These are phyloP conservation scores for Beauveria scarabaeidicola DNA, from an alignment of 2,329 filamentous ascomycete genomes.

Conservation along the genomic window DNA sequence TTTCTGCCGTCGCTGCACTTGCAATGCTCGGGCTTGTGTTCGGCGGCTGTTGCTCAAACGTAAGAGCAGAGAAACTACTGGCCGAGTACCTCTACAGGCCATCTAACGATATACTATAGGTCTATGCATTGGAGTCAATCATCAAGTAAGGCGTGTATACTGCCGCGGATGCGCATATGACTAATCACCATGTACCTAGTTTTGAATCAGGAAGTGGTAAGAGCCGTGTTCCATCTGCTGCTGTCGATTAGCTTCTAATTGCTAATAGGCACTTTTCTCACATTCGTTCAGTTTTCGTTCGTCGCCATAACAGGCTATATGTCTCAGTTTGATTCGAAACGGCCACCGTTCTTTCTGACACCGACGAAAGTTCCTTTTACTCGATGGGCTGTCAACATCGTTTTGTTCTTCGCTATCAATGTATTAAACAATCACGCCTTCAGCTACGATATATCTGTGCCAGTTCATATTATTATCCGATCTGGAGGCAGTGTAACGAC, in stretches of 20 bases:
- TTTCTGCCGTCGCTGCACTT: conserved; percentile 44
- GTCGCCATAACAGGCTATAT: conserved; percentile 71
- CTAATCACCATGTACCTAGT: conserved; percentile 34
- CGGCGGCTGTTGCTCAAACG: conserved; percentile 91
- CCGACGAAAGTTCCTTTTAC: conserved; percentile 72
- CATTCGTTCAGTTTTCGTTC: conserved; percentile 81
- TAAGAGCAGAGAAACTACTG: conserved; percentile 32
- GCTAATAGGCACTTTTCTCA: conserved; percentile 65
- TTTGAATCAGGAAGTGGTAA: conserved; percentile 76
- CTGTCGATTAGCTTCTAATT: conserved; percentile 14
- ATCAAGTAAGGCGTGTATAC: conserved; percentile 60
- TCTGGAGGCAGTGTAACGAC: conserved; percentile 95
- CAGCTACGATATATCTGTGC: conserved; percentile 91
- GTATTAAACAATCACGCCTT: conserved; percentile 97
- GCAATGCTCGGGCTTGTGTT: conserved; percentile 81
- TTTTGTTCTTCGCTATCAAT: conserved; percentile 88
- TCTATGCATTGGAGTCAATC: conserved; percentile 93
- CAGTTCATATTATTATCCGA: conserved; percentile 90
- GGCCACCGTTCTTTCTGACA: conserved; percentile 63
- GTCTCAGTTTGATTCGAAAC: conserved; percentile 60
- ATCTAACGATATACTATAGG: conserved; percentile 39
- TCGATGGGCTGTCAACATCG: conserved; percentile 82
- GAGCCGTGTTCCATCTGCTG: conserved; percentile 12
- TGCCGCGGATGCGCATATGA: conserved; percentile 1
- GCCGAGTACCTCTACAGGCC: not conserved